Base-by-base conservation (phyloP, 2,329 filamentous ascomycete species). In the Xylariales sp. region DNA sequence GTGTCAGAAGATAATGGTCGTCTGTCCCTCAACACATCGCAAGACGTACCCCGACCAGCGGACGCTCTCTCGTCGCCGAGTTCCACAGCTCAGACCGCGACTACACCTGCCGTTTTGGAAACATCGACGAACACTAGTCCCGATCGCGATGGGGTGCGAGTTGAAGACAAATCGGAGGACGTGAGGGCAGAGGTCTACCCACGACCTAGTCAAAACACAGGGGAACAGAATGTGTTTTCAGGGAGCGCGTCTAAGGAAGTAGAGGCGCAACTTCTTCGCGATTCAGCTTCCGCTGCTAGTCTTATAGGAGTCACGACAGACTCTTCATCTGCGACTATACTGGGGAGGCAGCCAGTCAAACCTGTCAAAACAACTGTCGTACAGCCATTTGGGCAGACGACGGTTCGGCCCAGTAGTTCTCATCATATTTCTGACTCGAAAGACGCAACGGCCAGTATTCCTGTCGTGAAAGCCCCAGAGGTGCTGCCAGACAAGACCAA, bases 111-210 rank as follows among this genome's bases (percentile, higher is more conserved):
- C 25, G 73, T 82, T 28, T 76, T 82, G 45, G 77, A 84, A 47
- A 75, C 73, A 5, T 89, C 86, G 2, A 79, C 84, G 1, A 82
- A 84, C 50, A 89, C 86, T 2, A 89, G 84, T 51, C 82, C 84
- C 1, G 84, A 85, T 41, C 77, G 84, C 41, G 84, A 88, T 36
- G 73, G 70, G 14, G 69, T 76, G 35, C 73, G 76, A 31, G 78
- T 76, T 50, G 60, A 69, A 12, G 71, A 80, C 52, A 65, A 66
- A 24, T 59, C 61, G 39, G 71, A 69, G 32, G 58, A 42, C 28
- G 54, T 51, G 36, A 46, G 66, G 49, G 52, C 66, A 55, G 56
- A 68, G 52, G 55, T 59, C 45, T 22, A 24, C 12, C 29, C 15
- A 16, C 18, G 12, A 16, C 22, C 16, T 20, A 25, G n/a, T 14